Conservation (phyloP, 2,329 filamentous ascomycete species). For the Pyricularia sp. region DNA sequence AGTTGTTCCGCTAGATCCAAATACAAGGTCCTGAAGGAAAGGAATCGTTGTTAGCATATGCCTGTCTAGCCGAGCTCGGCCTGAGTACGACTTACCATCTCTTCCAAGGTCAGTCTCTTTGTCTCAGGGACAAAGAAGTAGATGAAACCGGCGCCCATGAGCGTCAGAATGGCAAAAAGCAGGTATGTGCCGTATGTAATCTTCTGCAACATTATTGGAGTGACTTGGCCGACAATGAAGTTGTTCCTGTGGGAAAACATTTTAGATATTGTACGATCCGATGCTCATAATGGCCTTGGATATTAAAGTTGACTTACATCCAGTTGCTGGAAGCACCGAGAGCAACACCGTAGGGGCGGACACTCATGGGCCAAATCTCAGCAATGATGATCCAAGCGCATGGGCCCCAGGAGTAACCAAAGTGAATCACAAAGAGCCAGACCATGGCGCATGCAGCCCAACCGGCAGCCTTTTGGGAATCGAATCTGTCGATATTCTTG, state of each 20-base stretch:
- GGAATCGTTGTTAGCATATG: background rate
- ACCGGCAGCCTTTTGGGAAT: slow-evolving; percentile 47
- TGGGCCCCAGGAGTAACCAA: slow-evolving; percentile 65
- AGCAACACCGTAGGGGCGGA: slow-evolving; percentile 60
- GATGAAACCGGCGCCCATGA: slow-evolving; percentile 50
- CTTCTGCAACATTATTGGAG: slow-evolving; percentile 53
- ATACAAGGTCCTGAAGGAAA: slow-evolving; percentile 46
- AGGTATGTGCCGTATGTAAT: slow-evolving; percentile 67
- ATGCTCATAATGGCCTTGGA: background rate
- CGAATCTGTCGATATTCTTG: slow-evolving; percentile 50
- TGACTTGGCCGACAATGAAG: slow-evolving; percentile 59
- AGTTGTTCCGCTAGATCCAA: slow-evolving; percentile 57
- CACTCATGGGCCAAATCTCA: slow-evolving; percentile 65
- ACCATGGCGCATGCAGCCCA: slow-evolving; percentile 63
- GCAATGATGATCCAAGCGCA: slow-evolving; percentile 67
- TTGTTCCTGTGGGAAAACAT: slow-evolving; percentile 30
- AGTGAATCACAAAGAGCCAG: slow-evolving; percentile 67
- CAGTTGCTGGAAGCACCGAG: slow-evolving; percentile 58
- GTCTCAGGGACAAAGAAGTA: slow-evolving; percentile 59
- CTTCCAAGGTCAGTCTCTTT: slow-evolving; percentile 53
- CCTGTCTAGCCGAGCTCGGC: background rate
- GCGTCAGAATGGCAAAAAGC: slow-evolving; percentile 57
- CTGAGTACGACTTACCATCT: slow-evolving; percentile 36
- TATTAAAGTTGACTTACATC: slow-evolving; percentile 34
- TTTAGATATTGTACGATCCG: background rate